phyloP scores from a whole-genome alignment of 75 land plant genomes.

The Sequoia sempervirens region DNA sequence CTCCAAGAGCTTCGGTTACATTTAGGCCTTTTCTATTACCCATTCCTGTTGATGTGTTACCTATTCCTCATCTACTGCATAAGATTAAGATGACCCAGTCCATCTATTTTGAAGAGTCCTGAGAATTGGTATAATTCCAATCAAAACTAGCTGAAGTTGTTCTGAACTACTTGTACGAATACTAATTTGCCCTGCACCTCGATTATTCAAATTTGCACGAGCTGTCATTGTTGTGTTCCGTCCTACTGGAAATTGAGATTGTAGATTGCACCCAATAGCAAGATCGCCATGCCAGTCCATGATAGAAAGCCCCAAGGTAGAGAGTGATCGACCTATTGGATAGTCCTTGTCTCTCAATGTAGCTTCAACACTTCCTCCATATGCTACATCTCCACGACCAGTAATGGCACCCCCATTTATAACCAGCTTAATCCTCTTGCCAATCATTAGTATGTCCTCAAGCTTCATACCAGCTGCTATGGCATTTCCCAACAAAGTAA shows the following conservation, averaged over 20 bases:
- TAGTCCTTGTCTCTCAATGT: constrained; percentile 43
- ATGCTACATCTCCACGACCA: constrained; percentile 40
- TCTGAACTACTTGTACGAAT: constrained; percentile 45
- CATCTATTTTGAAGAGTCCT: constrained; percentile 5
- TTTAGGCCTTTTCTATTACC: background rate
- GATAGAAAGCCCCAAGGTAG: constrained; percentile 71
- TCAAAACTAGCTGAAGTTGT: constrained; percentile 42
- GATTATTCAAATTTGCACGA: constrained; percentile 44
- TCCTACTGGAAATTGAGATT: constrained; percentile 63
- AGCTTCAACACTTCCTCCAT: constrained; percentile 47
- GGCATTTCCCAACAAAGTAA: constrained; percentile 34
- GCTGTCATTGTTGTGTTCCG: constrained; percentile 19
- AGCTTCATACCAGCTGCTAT: constrained; percentile 42
- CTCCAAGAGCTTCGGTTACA: background rate
- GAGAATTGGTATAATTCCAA: constrained; percentile 40
- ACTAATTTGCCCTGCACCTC: constrained; percentile 43
- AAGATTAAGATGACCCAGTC: background rate
- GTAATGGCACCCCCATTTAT: constrained; percentile 53
- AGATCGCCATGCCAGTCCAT: constrained; percentile 88
- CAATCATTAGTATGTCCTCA: constrained; percentile 39
- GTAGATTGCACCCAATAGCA: constrained; percentile 75
- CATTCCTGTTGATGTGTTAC: background rate
- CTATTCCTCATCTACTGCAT: background rate
- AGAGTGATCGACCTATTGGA: constrained; percentile 56
- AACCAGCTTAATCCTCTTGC: constrained; percentile 33